These are phyloP conservation scores for Penicillium sp. DNA, from an alignment of 2,329 filamentous ascomycete species.

Conservation along the genomic window DNA sequence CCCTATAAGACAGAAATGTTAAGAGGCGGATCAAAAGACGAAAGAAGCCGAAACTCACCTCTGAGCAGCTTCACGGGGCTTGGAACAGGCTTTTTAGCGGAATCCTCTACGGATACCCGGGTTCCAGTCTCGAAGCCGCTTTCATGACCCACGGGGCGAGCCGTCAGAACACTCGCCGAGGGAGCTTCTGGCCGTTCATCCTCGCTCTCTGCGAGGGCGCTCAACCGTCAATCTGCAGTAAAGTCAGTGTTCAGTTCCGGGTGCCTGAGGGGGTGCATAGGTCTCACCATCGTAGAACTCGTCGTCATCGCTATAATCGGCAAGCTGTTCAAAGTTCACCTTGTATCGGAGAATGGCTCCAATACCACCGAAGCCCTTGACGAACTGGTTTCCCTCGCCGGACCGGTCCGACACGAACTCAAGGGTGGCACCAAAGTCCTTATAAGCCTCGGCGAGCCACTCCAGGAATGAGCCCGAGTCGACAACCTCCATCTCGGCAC, in stretches of 20 bases:
- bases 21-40: background rate
- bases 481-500: slow-evolving; percentile 94
- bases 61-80: slow-evolving; percentile 39
- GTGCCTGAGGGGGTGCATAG: background rate
- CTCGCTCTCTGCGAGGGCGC: slow-evolving; percentile 85
- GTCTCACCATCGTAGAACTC: slow-evolving; percentile 77
- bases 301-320: slow-evolving; percentile 84
- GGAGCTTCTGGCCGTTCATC: slow-evolving; percentile 66
- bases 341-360: slow-evolving; percentile 97
- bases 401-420: slow-evolving; percentile 98
- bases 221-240: slow-evolving; percentile 76
- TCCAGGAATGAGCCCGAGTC: slow-evolving; percentile 93
- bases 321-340: slow-evolving; percentile 99
- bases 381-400: slow-evolving; percentile 98
- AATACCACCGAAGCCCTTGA: slow-evolving; percentile 98
- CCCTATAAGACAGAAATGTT: slow-evolving; percentile 25
- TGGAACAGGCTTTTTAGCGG: slow-evolving; percentile 31
- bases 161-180: slow-evolving; percentile 54
- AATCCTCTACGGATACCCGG: slow-evolving; percentile 32
- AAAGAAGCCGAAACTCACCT: slow-evolving; percentile 28
- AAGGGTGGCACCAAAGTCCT: slow-evolving; percentile 90
- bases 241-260: slow-evolving; percentile 3
- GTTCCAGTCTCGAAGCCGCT: slow-evolving; percentile 34
- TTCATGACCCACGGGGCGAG: slow-evolving; percentile 46
- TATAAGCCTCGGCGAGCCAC: slow-evolving; percentile 98